Base-by-base conservation (phyloP, 139 green algal genomes). In the Volvox africanus region DNA sequence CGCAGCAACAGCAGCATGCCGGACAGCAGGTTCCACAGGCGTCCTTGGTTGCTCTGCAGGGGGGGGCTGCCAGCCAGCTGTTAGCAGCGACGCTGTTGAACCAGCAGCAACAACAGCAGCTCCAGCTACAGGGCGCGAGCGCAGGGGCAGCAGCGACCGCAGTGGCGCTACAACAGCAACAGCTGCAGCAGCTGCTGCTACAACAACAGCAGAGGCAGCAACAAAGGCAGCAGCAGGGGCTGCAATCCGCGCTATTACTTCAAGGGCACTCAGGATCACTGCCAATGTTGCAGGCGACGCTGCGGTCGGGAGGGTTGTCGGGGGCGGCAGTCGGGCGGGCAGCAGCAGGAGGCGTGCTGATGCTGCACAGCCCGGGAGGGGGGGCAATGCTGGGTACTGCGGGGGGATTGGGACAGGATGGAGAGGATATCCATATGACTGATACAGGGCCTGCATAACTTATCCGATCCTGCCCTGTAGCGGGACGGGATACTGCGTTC, bases 191-290 rank as follows among this genome's bases (percentile, higher is more conserved):
- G 69, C 62, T 61, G 37, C 84, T 81, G 17, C 84, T 61, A 24
- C 84, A 82, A 16, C 69, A 55, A 68, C 32, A 67, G 37, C 85
- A 82, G 28, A 67, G 69, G 26, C 84, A 89, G 37, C 84, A 73
- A 61, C 88, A 88, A 67, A 65, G 33, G 80, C 88, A 79, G 82
- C 82, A 79, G n/a, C 81, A 30, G 81, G 61, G 24, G 50, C 50
- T 50, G 26, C 80, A 77, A 33, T 33, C 50, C 3, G 81, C 62
- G 67, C 17, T 88, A 68, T 67, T 92, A 79, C 65, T 88, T 67
- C 88, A 77, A 67, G 17, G 78, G 18, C 76, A 82, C 1, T 30
- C 76, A 32, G 76, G 22, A n/a, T 28, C 61, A 26, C 32, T 87
- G 11, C 67, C 67, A 14, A 35, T 30, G 62, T 28, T 67, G 30